These are phyloP conservation scores for Hymenoscyphus infarciens DNA, from an alignment of 2,329 filamentous ascomycete species.

Conservation along the genomic window DNA sequence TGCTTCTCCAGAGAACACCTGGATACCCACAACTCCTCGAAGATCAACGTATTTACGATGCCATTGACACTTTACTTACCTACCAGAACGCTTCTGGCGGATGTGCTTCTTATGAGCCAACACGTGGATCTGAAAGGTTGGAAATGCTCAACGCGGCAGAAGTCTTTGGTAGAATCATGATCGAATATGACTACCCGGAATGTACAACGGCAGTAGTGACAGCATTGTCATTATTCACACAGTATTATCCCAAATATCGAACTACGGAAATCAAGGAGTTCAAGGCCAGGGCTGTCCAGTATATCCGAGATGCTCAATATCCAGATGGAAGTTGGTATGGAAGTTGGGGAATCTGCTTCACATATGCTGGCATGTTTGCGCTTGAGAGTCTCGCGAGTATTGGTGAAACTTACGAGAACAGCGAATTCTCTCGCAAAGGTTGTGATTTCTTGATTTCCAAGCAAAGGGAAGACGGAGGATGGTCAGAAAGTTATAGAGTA, in stretches of 20 bases:
- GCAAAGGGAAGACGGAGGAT: conserved; percentile 86
- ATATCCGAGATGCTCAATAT: conserved; percentile 76
- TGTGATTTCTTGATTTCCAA: conserved; percentile 84
- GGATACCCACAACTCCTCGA: conserved; percentile 72
- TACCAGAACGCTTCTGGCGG: conserved; percentile 88
- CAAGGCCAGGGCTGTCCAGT: conserved; percentile 69
- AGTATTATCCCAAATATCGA: conserved; percentile 79
- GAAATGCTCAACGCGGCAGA: conserved; percentile 93
- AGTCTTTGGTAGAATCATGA: conserved; percentile 96
- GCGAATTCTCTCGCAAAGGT: conserved; percentile 64
- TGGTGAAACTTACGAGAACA: conserved; percentile 78
- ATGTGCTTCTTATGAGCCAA: conserved; percentile 85
- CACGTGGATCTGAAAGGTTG: conserved; percentile 70
- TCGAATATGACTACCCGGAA: conserved; percentile 97
- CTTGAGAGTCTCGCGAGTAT: conserved; percentile 79
- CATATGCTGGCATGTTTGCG: conserved; percentile 95
- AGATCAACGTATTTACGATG: conserved; percentile 76
- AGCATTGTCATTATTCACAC: conserved; percentile 75
- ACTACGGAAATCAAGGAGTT: conserved; percentile 69
- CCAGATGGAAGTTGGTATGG: conserved; percentile 95
- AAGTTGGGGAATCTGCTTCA: conserved; percentile 97
- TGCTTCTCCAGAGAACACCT: conserved; percentile 76
- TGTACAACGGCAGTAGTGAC: conserved; percentile 95
- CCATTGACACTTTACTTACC: conserved; percentile 83
- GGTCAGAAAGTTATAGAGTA: conserved; percentile 90